phyloP scores from a whole-genome alignment of 2,329 filamentous ascomycete genomes.

The Paecilomyces sp. region DNA sequence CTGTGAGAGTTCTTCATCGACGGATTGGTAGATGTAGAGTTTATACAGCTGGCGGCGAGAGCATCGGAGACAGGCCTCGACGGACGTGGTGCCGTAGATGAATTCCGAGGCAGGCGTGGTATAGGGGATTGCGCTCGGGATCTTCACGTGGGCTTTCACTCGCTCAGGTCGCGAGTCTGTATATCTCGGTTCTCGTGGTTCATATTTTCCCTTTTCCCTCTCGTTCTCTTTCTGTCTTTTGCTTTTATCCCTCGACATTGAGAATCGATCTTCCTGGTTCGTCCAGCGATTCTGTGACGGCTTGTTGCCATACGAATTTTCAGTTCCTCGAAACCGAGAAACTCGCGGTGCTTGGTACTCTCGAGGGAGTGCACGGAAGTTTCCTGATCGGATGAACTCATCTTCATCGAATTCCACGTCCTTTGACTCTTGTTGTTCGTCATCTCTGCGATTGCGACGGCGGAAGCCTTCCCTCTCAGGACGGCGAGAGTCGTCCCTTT shows the following conservation, averaged over 20 bases:
- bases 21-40: slow-evolving; percentile 66
- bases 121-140: slow-evolving; percentile 51
- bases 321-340: slow-evolving; percentile 2
- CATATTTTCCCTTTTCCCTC: neutral
- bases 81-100: slow-evolving; percentile 75
- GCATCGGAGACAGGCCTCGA: slow-evolving; percentile 68
- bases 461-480: neutral
- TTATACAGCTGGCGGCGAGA: slow-evolving; percentile 69
- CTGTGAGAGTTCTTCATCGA: slow-evolving; percentile 45
- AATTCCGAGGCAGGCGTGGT: slow-evolving; percentile 87
- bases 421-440: neutral
- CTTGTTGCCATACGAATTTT: neutral
- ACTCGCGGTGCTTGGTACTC: slow-evolving; percentile 3
- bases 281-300: neutral
- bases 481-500: neutral
- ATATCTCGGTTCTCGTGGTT: slow-evolving; percentile 9
- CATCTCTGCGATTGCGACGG: neutral
- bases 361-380: slow-evolving; percentile 17
- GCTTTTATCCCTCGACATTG: neutral
- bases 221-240: slow-evolving; percentile 2
- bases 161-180: slow-evolving; percentile 22
- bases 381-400: slow-evolving; percentile 24
- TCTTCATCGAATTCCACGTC: slow-evolving; percentile 17
- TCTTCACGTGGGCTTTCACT: slow-evolving; percentile 25
- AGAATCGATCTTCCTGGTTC: neutral